These are phyloP conservation scores for Suhomyces prunicola DNA, from an alignment of 805 yeast genomes.

Conservation along the genomic window DNA sequence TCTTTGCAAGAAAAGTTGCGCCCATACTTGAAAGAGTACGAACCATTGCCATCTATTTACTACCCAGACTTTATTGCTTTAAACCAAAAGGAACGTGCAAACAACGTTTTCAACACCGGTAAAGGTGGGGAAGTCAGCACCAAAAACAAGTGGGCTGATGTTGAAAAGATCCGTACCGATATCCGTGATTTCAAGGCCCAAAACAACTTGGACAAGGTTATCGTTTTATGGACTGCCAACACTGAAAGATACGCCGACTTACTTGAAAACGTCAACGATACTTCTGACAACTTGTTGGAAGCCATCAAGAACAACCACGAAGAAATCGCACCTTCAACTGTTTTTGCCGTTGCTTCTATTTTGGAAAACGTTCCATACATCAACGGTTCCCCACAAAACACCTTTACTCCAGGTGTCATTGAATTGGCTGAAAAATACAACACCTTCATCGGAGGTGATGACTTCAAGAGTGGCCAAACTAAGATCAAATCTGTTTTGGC, in stretches of 20 bases:
- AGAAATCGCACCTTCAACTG: conserved; percentile 89
- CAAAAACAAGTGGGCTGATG: conserved; percentile 81
- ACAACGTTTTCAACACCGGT: conserved; percentile 69
- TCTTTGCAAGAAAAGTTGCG: conserved; percentile 76
- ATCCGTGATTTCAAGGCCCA: conserved; percentile 70
- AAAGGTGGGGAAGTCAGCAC: conserved; percentile 49
- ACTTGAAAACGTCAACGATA: conserved; percentile 79
- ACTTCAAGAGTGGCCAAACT: conserved; percentile 95
- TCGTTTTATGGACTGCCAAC: conserved; percentile 95
- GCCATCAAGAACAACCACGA: conserved; percentile 75
- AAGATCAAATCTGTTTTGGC: conserved; percentile 95
- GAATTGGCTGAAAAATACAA: conserved; percentile 78
- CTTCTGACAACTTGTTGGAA: conserved; percentile 71
- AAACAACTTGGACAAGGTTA: conserved; percentile 78
- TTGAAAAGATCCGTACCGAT: conserved; percentile 80
- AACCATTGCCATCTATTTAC: conserved; percentile 81
- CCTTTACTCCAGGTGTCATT: conserved; percentile 93
- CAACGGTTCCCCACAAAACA: conserved; percentile 96
- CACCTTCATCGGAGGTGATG: conserved; percentile 92
- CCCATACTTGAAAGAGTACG: conserved; percentile 55
- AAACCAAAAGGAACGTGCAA: conserved; percentile 88
- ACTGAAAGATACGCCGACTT: conserved; percentile 89
- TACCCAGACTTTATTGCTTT: conserved; percentile 97
- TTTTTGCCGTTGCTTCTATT: conserved; percentile 90
- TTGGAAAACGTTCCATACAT: conserved; percentile 86